Conservation (phyloP, 2,329 filamentous ascomycete genomes). For the Lizonia empirigonia region DNA sequence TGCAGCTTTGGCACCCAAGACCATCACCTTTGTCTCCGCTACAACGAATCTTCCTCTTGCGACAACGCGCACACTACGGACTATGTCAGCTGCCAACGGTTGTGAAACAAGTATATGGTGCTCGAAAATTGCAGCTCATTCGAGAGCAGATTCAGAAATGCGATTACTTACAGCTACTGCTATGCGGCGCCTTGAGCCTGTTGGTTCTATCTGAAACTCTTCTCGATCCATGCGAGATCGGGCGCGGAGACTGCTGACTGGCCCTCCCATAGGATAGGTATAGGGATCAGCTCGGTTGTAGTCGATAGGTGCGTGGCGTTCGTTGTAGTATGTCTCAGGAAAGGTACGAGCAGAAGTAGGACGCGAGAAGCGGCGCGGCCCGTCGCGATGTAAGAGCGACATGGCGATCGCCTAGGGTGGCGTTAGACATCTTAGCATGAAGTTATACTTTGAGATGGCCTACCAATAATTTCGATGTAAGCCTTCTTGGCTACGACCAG, state of each 20-base stretch:
- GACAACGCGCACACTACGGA: constrained; percentile 80
- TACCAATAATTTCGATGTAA: not conserved
- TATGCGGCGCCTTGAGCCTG: constrained; percentile 57
- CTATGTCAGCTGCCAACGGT: not conserved
- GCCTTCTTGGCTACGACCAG: not conserved
- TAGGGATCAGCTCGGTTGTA: constrained; percentile 32
- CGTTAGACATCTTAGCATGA: not conserved
- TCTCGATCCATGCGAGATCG: constrained; percentile 20
- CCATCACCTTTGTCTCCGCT: constrained; percentile 81
- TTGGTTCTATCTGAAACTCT: constrained; percentile 37
- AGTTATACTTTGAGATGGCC: not conserved
- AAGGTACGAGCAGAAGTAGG: constrained; percentile 18
- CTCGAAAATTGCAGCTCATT: too few relatives aligned
- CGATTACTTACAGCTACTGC: constrained; percentile 46
- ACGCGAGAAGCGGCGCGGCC: constrained; percentile 23
- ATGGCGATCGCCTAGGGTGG: constrained; percentile 7
- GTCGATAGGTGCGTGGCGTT: constrained; percentile 32
- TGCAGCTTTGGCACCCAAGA: constrained; percentile 83
- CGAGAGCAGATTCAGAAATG: not conserved
- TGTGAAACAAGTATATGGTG: not conserved
- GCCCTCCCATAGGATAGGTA: constrained; percentile 31
- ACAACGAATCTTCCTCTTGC: constrained; percentile 93
- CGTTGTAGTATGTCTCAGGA: constrained; percentile 23
- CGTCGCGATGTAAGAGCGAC: constrained; percentile 24
- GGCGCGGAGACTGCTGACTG: constrained; percentile 23